phyloP scores from a whole-genome alignment of 1,139 yeast species.

The Pichia sp. region DNA sequence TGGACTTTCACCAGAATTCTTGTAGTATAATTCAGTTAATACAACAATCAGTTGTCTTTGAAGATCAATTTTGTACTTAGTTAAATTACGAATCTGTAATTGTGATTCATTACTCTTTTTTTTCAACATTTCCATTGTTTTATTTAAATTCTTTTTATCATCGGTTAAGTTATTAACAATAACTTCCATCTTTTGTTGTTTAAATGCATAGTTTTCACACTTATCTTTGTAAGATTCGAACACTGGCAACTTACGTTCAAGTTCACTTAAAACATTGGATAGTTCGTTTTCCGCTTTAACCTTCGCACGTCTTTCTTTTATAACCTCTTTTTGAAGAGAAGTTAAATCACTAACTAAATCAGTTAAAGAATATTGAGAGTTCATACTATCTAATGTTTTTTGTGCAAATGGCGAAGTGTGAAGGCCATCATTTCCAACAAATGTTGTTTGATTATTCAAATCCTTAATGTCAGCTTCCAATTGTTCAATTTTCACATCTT shows the following conservation, averaged over 20 bases:
- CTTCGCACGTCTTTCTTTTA: conserved; percentile 66
- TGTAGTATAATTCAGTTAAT: conserved; percentile 58
- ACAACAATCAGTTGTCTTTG: conserved; percentile 75
- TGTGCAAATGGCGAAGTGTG: conserved; percentile 20
- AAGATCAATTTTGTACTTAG: conserved; percentile 59
- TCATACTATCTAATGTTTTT: conserved; percentile 21
- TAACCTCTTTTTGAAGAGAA: conserved; percentile 57
- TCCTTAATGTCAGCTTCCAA: conserved; percentile 40
- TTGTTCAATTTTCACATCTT: conserved; percentile 33
- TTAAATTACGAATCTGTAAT: conserved; percentile 37
- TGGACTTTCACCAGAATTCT: conserved; percentile 36
- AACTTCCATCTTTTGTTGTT: conserved; percentile 45
- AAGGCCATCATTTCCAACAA: conserved; percentile 8
- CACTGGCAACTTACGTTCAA: conserved; percentile 76
- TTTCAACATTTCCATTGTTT: conserved; percentile 27
- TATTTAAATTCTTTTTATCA: conserved; percentile 33
- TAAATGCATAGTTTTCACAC: conserved; percentile 41
- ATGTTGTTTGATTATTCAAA: conserved; percentile 25
- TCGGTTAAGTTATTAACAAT: conserved; percentile 40
- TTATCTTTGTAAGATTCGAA: conserved; percentile 61
- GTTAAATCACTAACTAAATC: conserved; percentile 64
- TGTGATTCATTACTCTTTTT: conserved; percentile 33
- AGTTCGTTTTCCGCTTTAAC: conserved; percentile 64
- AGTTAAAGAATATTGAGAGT: conserved; percentile 57
- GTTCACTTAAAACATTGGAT: conserved; percentile 63